Base-by-base conservation (phyloP, 2,329 filamentous ascomycete genomes). In the Blastomyces percursus region DNA sequence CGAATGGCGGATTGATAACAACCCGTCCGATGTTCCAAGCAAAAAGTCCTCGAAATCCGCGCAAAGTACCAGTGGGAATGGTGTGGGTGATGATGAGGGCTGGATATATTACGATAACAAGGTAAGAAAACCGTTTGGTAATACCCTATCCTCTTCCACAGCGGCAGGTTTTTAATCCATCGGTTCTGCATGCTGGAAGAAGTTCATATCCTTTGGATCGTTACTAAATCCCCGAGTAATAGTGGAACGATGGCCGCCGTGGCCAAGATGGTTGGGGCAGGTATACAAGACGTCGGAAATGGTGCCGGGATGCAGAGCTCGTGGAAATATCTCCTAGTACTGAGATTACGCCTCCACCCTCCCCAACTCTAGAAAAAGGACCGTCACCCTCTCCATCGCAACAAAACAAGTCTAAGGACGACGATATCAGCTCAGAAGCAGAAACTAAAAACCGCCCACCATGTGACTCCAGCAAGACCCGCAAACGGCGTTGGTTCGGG, bases 81-180 rank as follows among this genome's bases (percentile, higher is more conserved):
- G 80, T 2, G 79, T 83, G 0, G 82, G 86, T 30, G 42, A 59
- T 12, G 87, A 84, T 3, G 86, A 87, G 68, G 94, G 92, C 1
- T 99, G 94, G 94, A 90, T 96, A 46, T 99, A 94, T 75, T 99
- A 96, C 72, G 94, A 99, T 71, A 97, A 93, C 73, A 96, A 96
- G 86, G 90, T 91, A 77, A 64, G 78, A 44, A 44, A n/a, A 42
- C 38, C 24, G 24, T 52, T 38, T 38, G 8, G 19, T 21, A 40
- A 40, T 35, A n/a, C 35, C 3, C 21, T 8, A n/a, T 12, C 51
- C 32, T 24, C 30, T 40, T 40, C 24, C 12, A 24, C 11, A 5
- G 54, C 35, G 11, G 42, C 24, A 9, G 46, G 61, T 40, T 32
- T 32, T 44, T 44, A 44, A 24, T 38, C 14, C 32, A 46, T 24